Base-by-base conservation (phyloP, 371 early-diverging fungal species). In the Mortierella sp. region DNA sequence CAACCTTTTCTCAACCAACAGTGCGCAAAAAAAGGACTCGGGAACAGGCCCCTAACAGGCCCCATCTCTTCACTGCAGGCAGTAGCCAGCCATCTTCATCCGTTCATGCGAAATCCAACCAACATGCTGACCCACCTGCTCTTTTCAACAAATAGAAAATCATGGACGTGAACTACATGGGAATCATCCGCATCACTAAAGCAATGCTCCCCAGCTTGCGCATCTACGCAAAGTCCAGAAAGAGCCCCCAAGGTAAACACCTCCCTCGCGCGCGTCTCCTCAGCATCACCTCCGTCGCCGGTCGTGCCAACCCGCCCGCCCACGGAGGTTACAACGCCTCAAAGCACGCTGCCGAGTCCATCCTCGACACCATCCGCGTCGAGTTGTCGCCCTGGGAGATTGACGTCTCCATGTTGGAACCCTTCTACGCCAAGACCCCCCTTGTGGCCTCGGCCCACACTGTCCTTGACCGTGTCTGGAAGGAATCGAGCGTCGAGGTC, bases 101-200 rank as follows among this genome's bases (percentile, higher is more conserved):
- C 13, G 5, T 61, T 61, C 34, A 2, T 31, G 37, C 69, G n/a
- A n/a, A 34, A 67, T 6, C 43, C 37, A 28, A 24, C 31, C 46
- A 13, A 10, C n/a, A 37, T n/a, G 13, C 34, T 14, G 11, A 37
- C 40, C 37, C 59, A 64, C 53, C 59, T 14, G 55, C 46, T 54
- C 19, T 37, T 72, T 69, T 0, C 26, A 46, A 5, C 44, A 26
- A 50, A 43, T 59, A 85, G 83, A 87, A 82, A 85, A 82, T 87
- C 48, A 88, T 88, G 88, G 88, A 87, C 54, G 80, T 87, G 74
- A 88, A 88, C 83, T 88, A 81, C 72, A 88, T 87, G 80, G 88
- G 88, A 3, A 80, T 85, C 48, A 80, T 88, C 61, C 84, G 82
- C 55, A 88, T 87, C 69, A 74, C 86, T 53, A 88, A 88, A 57